Base-by-base conservation (phyloP, 164 flowering plant genomes). In the Echeveria elegans region DNA sequence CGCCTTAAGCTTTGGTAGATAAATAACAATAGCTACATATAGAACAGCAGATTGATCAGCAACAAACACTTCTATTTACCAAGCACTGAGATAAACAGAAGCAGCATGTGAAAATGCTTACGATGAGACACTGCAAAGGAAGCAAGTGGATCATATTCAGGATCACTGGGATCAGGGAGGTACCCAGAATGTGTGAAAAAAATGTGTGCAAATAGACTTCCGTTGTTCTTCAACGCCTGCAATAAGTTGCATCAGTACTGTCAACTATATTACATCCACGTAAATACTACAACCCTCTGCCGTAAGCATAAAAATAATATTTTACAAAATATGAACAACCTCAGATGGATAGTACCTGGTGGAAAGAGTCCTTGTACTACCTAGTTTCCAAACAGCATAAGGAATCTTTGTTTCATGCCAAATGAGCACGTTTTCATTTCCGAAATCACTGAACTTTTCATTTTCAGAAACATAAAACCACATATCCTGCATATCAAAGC, bases 381-480 rank as follows among this genome's bases (percentile, higher is more conserved):
- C 83, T 50, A 84, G 79, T 41, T 82, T 83, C 96, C 96, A 94
- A 63, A 81, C 88, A n/a, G 96, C 97, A 78, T 91, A 94, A 18
- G 99, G 99, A 21, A 91, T 82, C 43, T 82, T 87, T 26, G 90
- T 79, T 76, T 94, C 99, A 59, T 94, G 96, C 99, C 99, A 94
- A 66, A 89, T 50, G 36, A 94, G 90, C 8, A 92, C 85, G 48
- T 67, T 72, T 77, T 94, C 97, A 75, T 76, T 86, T 43, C 86
- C 80, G 64, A 90, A 94, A 72, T 94, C 97, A 47, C 77, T 83
- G 74, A 94, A 94, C 68, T 77, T 86, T 52, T 86, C 88, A 63
- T 82, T 73, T 41, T 89, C 93, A 41, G 95, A 85, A 29, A 94
- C 76, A 72, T 94, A 94, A 29, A 94, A 45, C 97, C 97, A 94